These are phyloP conservation scores for Pholiota microspora DNA, from an alignment of 768 basidiomycete species.

Conservation along the genomic window DNA sequence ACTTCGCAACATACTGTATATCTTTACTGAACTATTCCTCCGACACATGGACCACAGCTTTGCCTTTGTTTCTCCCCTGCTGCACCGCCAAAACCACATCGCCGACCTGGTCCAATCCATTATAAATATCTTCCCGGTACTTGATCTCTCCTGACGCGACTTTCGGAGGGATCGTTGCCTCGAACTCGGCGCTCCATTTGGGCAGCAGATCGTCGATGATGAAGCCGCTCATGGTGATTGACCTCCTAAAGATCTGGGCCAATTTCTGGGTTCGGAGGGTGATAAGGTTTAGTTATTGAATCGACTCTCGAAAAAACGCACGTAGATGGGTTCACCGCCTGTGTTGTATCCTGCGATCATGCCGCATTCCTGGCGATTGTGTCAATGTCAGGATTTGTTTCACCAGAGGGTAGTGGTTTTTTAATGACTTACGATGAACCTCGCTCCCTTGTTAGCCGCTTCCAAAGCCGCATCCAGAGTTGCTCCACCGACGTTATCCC, in stretches of 20 bases:
- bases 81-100: constrained; percentile 29
- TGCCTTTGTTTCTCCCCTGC: constrained; percentile 13
- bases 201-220: constrained; percentile 23
- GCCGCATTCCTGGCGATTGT: constrained; percentile 39
- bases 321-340: constrained; percentile 26
- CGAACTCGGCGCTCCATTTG: constrained; percentile 40
- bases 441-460: constrained; percentile 38
- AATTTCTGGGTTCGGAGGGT: constrained; percentile 28
- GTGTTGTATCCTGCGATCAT: constrained; percentile 39
- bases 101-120: constrained; percentile 37
- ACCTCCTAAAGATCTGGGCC: constrained; percentile 33
- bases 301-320: constrained; percentile 7
- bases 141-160: constrained; percentile 43
- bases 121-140: constrained; percentile 39
- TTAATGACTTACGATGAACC: constrained; percentile 46
- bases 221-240: constrained; percentile 37
- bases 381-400: no score
- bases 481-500: constrained; percentile 62
- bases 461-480: constrained; percentile 54
- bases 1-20: no score
- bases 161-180: constrained; percentile 33
- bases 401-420: no score
- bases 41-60: no score
- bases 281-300: not conserved
- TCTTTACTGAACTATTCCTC: no score